phyloP scores from a whole-genome alignment of 331 rosid species.

The Arachis monticola region DNA sequence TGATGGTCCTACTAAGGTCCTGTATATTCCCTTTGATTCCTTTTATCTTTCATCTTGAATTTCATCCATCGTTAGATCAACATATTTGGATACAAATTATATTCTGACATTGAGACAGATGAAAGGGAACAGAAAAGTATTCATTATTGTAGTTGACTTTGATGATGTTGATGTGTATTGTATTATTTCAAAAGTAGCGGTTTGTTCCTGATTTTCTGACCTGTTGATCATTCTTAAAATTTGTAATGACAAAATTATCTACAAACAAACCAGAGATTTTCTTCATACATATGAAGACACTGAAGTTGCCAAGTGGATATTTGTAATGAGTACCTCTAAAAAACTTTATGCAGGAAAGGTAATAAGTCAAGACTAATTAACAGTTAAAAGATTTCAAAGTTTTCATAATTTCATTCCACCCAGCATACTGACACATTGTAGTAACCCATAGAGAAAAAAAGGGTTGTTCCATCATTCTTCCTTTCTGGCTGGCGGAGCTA shows the following conservation, averaged over 20 bases:
- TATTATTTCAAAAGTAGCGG: slow-evolving; percentile 12
- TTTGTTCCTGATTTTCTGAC: slow-evolving; percentile 37
- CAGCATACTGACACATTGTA: slow-evolving; percentile 11
- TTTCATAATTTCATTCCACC: background rate
- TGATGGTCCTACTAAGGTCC: no score
- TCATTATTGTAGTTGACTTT: slow-evolving; percentile 7
- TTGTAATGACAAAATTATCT: slow-evolving; percentile 60
- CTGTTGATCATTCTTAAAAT: background rate
- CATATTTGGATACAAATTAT: no score
- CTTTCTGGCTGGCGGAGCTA: slow-evolving; percentile 95
- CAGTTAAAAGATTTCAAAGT: slow-evolving; percentile 23
- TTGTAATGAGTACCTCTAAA: slow-evolving; percentile 90
- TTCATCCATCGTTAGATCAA: no score
- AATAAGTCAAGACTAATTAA: slow-evolving; percentile 39
- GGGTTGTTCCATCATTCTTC: slow-evolving; percentile 93
- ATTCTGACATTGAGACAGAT: no score
- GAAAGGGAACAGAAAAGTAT: background rate
- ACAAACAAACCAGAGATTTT: slow-evolving; percentile 61
- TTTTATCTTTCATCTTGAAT: no score
- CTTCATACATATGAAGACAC: slow-evolving; percentile 61
- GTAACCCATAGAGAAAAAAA: slow-evolving; percentile 72
- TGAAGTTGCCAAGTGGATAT: slow-evolving; percentile 74
- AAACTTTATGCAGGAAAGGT: slow-evolving; percentile 89
- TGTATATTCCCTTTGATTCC: background rate
- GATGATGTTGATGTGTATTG: slow-evolving; percentile 18